Evolutionary conservation across 2,329 filamentous ascomycete genomes (phyloP).

Genomic region (Didymella exigua): DNA sequence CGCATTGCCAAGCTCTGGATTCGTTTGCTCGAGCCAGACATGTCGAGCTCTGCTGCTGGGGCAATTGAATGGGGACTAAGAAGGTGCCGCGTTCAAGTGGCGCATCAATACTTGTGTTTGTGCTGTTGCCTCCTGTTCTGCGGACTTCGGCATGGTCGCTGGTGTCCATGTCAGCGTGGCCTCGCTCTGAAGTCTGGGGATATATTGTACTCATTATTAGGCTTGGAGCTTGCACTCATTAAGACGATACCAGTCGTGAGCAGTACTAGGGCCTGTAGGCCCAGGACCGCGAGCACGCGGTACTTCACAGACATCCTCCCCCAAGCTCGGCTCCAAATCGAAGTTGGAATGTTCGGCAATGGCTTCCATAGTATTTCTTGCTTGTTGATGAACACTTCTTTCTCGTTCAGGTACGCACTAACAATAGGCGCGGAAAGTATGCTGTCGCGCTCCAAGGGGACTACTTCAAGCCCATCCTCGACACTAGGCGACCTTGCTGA

Average conservation of each 20-base stretch:
- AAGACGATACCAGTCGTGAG: slow-evolving; percentile 25
- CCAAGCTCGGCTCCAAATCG: slow-evolving; percentile 34
- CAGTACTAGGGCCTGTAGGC: slow-evolving; percentile 26
- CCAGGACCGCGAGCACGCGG: slow-evolving; percentile 30
- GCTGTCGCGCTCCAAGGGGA: slow-evolving; percentile 37
- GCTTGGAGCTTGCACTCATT: slow-evolving; percentile 16
- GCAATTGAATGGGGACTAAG: slow-evolving; percentile 21
- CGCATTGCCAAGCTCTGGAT: slow-evolving; percentile 34
- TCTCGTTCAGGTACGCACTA: slow-evolving; percentile 34
- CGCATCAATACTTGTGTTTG: background rate
- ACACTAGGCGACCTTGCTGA: slow-evolving; percentile 22
- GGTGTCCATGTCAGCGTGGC: background rate
- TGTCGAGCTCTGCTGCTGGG: slow-evolving; percentile 33
- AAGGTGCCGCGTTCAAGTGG: slow-evolving; percentile 31
- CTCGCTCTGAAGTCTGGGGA: background rate
- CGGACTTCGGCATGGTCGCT: background rate
- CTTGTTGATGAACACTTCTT: slow-evolving; percentile 30
- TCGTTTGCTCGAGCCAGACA: slow-evolving; percentile 35
- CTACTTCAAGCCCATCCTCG: slow-evolving; percentile 40
- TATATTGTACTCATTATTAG: slow-evolving; percentile 13
- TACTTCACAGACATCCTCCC: slow-evolving; percentile 25
- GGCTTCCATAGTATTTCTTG: slow-evolving; percentile 27
- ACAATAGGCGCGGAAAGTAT: slow-evolving; percentile 33
- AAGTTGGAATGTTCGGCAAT: slow-evolving; percentile 29
- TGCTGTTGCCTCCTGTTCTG: slow-evolving; percentile 1